Percentiles rank a stretch among this genome's conserved stretches.
phyloP scores from a whole-genome alignment of 1,284 basidiomycete genomes.

The Leccinum fallax region DNA sequence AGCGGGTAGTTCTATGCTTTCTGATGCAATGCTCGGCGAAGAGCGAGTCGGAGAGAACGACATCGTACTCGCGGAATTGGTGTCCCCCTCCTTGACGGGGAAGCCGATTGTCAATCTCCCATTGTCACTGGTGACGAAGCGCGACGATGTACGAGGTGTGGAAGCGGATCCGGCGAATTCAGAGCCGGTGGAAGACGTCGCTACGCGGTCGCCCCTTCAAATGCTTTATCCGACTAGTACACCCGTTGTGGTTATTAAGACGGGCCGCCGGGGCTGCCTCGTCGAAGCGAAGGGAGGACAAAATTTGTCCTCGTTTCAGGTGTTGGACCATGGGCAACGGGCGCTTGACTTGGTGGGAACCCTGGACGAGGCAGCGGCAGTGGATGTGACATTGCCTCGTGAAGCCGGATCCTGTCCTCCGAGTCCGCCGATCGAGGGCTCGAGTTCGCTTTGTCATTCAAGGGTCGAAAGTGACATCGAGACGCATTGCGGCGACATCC shows the following conservation, averaged over 20 bases:
- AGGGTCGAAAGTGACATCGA: background rate
- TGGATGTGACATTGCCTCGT: background rate
- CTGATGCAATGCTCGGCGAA: background rate
- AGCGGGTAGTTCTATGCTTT: background rate
- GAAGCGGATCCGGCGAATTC: background rate
- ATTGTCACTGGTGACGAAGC: background rate
- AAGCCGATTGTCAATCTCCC: constrained; percentile 22
- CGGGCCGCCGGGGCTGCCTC: background rate
- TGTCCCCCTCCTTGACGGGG: background rate
- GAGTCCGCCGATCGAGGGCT: background rate
- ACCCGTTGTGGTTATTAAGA: constrained; percentile 17
- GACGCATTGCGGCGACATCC: background rate
- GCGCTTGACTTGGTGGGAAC: background rate
- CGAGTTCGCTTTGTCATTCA: background rate
- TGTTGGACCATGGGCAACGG: background rate
- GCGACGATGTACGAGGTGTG: background rate
- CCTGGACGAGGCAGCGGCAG: background rate
- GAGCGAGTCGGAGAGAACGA: background rate
- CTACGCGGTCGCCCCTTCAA: constrained; percentile 19
- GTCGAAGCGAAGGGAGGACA: background rate
- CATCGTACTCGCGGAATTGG: background rate
- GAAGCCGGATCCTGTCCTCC: background rate
- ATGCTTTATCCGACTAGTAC: background rate
- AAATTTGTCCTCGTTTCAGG: background rate
- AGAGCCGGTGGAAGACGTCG: constrained; percentile 8